phyloP scores from a whole-genome alignment of 306 rosid species.

The Argentina anserina region DNA sequence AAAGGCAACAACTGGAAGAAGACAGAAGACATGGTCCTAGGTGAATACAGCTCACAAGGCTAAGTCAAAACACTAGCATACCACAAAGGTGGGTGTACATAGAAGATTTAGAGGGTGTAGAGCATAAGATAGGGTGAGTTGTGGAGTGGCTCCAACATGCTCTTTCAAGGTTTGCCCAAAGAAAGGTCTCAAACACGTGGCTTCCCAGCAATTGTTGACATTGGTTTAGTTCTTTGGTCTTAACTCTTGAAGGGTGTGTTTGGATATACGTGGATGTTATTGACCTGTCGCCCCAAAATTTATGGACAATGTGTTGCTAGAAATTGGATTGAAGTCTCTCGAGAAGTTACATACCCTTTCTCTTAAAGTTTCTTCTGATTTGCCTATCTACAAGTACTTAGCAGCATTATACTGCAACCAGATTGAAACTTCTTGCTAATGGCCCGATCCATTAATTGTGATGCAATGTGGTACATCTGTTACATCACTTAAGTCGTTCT shows the following conservation, averaged over 20 bases:
- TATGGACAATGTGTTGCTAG: not conserved
- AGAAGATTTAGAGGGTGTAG: too few relatives aligned
- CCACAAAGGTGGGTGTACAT: too few relatives aligned
- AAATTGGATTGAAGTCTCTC: not conserved
- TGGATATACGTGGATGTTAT: slow-evolving; percentile 2
- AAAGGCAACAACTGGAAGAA: too few relatives aligned
- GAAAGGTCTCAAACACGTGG: slow-evolving; percentile 12
- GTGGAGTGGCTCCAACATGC: not conserved
- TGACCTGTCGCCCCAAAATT: not conserved
- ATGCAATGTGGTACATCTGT: too few relatives aligned
- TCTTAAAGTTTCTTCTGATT: not conserved
- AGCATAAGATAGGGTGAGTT: too few relatives aligned
- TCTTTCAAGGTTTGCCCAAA: not conserved
- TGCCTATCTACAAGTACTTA: not conserved
- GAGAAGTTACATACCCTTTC: slow-evolving; percentile 8
- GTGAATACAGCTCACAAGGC: too few relatives aligned
- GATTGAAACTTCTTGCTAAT: too few relatives aligned
- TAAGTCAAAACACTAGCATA: too few relatives aligned
- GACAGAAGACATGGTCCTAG: too few relatives aligned
- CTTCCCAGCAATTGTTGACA: not conserved
- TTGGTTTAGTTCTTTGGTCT: not conserved
- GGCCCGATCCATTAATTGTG: too few relatives aligned
- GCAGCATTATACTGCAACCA: too few relatives aligned
- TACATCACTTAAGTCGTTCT: too few relatives aligned
- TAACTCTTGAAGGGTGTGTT: not conserved